Base-by-base conservation (phyloP, 1,284 basidiomycete genomes). In the Trichosporon sp. region DNA sequence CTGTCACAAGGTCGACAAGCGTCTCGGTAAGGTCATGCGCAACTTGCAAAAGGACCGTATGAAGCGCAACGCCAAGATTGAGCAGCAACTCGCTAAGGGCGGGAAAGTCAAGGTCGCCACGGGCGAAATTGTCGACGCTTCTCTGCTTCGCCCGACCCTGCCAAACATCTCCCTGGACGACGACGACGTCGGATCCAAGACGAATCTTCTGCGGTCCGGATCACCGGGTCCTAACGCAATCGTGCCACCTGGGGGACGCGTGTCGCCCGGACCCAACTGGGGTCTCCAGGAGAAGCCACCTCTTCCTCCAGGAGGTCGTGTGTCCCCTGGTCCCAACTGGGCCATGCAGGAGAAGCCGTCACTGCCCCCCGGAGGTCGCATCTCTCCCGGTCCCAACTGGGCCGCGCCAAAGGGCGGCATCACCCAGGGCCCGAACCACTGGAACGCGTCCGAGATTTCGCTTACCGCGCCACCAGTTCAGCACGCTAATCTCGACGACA, bases 1-100 rank as follows among this genome's bases (percentile, higher is more conserved):
- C 83, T 98, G 96, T 84, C 94, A 98, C 86, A 98, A 98, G 86
- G 94, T 98, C 69, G 96, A 98, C 86, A 98, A 97, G 90, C 92
- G 96, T 76, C 98, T 99, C 77, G 89, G 91, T 70, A 92, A 92
- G 81, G 90, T 98, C 73, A 95, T 99, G 86, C 94, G 93, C 83
- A 91, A 92, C 77, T 92, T 92, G 84, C 92, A 92, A 79, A 92
- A 93, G 82, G 90, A 94, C 78, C 91, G 96, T 48, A 86, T 94
- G 51, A 90, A 89, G 6, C 91, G 92, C 77, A 91, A 93, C 70
- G 90, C 90, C 14, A 92, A 90, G 70, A 87, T 92, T 51, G 95
- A 95, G 37, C 90, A 91, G 86, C 95, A 94, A 81, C 91, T 98
- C 84, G 96, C 94, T 2, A 92, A 94, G 91, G 89, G 80, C 35